Conservation (phyloP, 1,284 basidiomycete species). For the Ganoderma leucocontextum region DNA sequence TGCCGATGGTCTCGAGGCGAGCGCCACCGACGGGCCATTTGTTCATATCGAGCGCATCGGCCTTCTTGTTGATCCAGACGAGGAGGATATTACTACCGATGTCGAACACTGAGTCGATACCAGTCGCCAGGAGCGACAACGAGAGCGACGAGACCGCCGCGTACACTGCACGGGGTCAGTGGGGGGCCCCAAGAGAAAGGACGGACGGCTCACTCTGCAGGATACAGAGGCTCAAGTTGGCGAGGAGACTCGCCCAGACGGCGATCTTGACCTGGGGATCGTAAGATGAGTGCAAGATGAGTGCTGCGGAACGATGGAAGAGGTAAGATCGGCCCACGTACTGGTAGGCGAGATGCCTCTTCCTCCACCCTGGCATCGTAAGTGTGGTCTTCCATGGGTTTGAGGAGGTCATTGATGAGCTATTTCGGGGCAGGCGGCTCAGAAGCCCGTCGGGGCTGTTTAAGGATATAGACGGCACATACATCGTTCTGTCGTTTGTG, state of each 20-base stretch:
- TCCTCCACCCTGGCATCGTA: constrained; percentile 74
- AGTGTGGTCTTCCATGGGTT: constrained; percentile 89
- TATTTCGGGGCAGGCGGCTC: constrained; percentile 41
- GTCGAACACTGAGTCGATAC: constrained; percentile 92
- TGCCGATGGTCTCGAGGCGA: constrained; percentile 92
- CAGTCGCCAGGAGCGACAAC: constrained; percentile 89
- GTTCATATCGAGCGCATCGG: constrained; percentile 74
- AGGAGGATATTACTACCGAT: constrained; percentile 90
- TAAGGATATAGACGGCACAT: constrained; percentile 34
- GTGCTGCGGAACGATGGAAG: constrained; percentile 7
- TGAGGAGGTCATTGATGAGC: constrained; percentile 86
- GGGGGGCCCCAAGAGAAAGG: neutral
- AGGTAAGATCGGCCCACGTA: constrained; percentile 44
- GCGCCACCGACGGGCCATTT: constrained; percentile 94
- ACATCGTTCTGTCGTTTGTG: constrained; percentile 88
- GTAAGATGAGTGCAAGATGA: constrained; percentile 14
- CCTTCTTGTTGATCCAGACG: constrained; percentile 83
- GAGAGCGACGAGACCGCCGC: constrained; percentile 89
- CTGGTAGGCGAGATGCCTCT: constrained; percentile 69
- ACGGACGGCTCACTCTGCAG: constrained; percentile 64
- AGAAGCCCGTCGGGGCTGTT: neutral
- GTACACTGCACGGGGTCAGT: constrained; percentile 61
- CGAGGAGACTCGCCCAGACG: constrained; percentile 81
- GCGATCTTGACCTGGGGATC: constrained; percentile 82
- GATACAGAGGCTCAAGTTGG: constrained; percentile 77